Evolutionary conservation across 2,329 filamentous ascomycete species (phyloP), one percentile per base, ranked within the genome.

Genomic region (Thermothelomyces thermophilus): DNA sequence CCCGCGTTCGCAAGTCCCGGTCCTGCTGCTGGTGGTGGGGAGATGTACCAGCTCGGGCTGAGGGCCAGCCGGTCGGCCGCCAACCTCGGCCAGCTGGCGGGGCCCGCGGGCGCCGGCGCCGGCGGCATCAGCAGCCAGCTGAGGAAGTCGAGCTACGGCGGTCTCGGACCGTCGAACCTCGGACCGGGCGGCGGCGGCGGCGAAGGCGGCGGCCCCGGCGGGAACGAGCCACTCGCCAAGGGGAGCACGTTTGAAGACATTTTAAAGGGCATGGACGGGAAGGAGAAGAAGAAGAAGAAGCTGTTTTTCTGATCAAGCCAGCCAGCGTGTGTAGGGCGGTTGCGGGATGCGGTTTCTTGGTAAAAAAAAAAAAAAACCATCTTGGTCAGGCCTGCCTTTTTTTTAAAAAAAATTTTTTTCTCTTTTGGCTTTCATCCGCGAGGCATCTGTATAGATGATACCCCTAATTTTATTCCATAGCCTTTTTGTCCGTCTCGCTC

Each of bases 211-310:
- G 36, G 17, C 7, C 30, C 33, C 33, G 49, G 22, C 7, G 31
- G 9, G 28, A 40, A 35, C 3, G 46, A 50, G 17, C 40, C 46
- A 20, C 9, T 48, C n/a, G 41, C 28, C 11, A 48, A 43, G 1
- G 60, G 57, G 1, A 64, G 61, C 54, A 65, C 66, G 22, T 69
- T 69, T 56, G 66, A 69, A 40, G 63, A 65, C 47, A 69, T 69
- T 17, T 57, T 69, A 45, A 63, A 66, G 56, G 63, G 60, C 48
- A 66, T 69, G 59, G 62, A 66, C 44, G 49, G 53, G 37, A 56
- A 58, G 28, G 55, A 61, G 56, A 57, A 57, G 49, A 61, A 62
- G 52, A 66, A 65, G 59, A 61, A 60, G 46, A 52, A 22, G 26
- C 16, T 60, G 40, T 48, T 62, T 26, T 56, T 58, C 3, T 58